These are phyloP conservation scores for Sporisorium graminicola DNA, from an alignment of 1,284 basidiomycete genomes.

Conservation along the genomic window DNA sequence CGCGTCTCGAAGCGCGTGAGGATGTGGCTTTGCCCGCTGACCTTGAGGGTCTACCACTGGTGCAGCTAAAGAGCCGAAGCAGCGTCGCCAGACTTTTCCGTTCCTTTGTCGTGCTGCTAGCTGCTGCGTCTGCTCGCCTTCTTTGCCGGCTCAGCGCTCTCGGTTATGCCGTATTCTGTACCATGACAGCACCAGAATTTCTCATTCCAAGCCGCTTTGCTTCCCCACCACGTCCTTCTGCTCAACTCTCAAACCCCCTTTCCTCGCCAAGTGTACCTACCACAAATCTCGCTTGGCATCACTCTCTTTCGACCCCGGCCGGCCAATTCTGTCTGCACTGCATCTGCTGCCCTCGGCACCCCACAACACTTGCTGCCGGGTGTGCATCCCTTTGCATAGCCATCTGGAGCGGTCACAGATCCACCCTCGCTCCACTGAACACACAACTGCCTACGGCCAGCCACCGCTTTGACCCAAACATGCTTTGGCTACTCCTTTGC, in stretches of 20 bases:
- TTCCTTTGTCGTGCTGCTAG: not conserved
- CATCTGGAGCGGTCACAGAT: not conserved
- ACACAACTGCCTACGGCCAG: not conserved
- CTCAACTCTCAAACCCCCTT: not conserved
- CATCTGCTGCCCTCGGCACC: not conserved
- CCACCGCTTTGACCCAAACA: not conserved
- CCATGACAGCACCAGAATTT: not conserved
- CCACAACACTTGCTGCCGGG: not conserved
- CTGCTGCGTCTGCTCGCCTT: too few relatives aligned
- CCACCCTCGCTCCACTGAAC: too few relatives aligned
- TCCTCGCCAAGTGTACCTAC: not conserved
- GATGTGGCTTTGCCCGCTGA: not conserved
- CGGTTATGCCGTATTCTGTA: not conserved
- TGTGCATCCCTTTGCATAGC: not conserved
- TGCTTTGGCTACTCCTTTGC: not conserved
- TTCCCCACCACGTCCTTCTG: not conserved
- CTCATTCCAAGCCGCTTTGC: not conserved
- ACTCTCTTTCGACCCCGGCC: not conserved
- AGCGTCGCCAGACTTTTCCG: not conserved
- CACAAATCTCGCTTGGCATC: not conserved
- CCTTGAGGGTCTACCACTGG: not conserved
- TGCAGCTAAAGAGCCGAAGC: not conserved
- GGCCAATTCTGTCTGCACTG: not conserved
- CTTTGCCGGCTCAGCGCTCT: not conserved
- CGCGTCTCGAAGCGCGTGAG: not conserved